These are phyloP conservation scores for Obba rivulosa DNA, from an alignment of 768 basidiomycete species.

Conservation along the genomic window DNA sequence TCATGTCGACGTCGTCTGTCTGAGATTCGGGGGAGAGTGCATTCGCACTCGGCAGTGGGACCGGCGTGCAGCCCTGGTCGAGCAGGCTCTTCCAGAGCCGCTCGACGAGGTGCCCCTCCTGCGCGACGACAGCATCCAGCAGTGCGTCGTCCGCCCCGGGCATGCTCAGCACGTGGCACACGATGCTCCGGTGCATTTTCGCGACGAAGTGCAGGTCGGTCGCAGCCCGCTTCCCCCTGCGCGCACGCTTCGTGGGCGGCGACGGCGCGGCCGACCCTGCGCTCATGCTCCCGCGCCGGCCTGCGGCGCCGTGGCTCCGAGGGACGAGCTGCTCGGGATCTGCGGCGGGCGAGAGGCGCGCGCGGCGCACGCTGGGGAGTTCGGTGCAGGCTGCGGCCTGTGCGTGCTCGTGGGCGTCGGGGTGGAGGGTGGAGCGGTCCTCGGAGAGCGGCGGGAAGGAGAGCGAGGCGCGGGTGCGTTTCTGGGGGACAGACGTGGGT, in stretches of 20 bases:
- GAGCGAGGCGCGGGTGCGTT: conserved; percentile 29
- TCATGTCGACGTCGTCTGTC: neutral
- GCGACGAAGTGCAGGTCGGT: conserved; percentile 33
- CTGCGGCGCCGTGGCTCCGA: neutral
- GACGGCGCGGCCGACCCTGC: conserved; percentile 1
- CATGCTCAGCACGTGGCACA: conserved; percentile 14
- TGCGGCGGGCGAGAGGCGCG: neutral
- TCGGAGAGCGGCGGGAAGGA: conserved; percentile 19
- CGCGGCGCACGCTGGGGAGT: neutral
- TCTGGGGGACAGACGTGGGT: conserved; percentile 8
- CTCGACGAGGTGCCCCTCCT: conserved; percentile 29
- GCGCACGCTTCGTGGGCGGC: conserved; percentile 22
- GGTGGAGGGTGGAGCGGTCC: too few relatives aligned
- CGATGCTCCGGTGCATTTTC: conserved; percentile 31
- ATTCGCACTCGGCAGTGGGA: conserved; percentile 1
- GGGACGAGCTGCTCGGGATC: too few relatives aligned
- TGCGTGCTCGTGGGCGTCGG: neutral
- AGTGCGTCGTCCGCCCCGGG: neutral
- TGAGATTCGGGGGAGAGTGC: neutral
- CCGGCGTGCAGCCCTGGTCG: conserved; percentile 26
- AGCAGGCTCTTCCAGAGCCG: conserved; percentile 27
- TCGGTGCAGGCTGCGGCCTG: neutral
- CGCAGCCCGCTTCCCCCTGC: conserved; percentile 18
- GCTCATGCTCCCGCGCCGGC: conserved; percentile 13
- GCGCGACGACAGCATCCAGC: conserved; percentile 15